A percentile compares a stretch with the other conserved stretches of the same genome.
These are phyloP conservation scores for Dorcoceras hygrometricum DNA, from an alignment of 257 asterid species.

Conservation along the genomic window DNA sequence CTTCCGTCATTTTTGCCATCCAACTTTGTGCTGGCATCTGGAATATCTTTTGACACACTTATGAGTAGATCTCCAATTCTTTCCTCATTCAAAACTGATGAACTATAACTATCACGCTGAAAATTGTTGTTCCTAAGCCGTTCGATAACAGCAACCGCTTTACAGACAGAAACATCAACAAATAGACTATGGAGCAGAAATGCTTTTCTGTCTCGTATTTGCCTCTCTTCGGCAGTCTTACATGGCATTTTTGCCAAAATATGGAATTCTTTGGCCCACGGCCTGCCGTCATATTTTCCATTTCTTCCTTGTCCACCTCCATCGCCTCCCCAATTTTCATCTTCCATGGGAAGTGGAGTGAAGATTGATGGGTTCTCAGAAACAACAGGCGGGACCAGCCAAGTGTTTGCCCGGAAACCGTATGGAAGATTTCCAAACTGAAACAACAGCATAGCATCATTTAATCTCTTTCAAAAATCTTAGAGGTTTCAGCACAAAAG, in stretches of 20 bases:
- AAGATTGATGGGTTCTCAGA: conserved; percentile 55
- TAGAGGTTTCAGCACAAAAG: conserved; percentile 9
- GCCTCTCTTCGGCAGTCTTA: conserved; percentile 71
- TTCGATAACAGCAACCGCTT: conserved; percentile 58
- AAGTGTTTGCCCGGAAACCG: conserved; percentile 77
- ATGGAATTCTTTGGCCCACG: conserved; percentile 66
- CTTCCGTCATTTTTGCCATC: conserved; percentile 65
- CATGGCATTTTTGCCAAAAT: conserved; percentile 76
- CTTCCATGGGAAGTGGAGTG: conserved; percentile 68
- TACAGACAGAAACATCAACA: conserved; percentile 68
- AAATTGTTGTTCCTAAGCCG: conserved; percentile 32
- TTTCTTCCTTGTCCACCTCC: conserved; percentile 80
- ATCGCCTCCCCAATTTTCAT: conserved; percentile 79
- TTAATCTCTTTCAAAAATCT: conserved; percentile 10
- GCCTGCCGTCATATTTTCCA: conserved; percentile 46
- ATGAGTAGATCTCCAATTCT: conserved; percentile 57
- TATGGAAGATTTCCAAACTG: conserved; percentile 88
- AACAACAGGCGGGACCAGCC: conserved; percentile 65
- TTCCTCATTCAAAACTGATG: conserved; percentile 40
- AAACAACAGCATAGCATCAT: conserved; percentile 22
- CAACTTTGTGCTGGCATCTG: conserved; percentile 58
- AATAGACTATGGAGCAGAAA: conserved; percentile 71
- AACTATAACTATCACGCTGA: conserved; percentile 22
- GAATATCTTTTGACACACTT: conserved; percentile 46
- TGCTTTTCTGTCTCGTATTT: conserved; percentile 68